Evolutionary conservation across 148 eudicot species (phyloP), one percentile per base, ranked within the genome.

Genomic region (Suaeda aralocaspica): DNA sequence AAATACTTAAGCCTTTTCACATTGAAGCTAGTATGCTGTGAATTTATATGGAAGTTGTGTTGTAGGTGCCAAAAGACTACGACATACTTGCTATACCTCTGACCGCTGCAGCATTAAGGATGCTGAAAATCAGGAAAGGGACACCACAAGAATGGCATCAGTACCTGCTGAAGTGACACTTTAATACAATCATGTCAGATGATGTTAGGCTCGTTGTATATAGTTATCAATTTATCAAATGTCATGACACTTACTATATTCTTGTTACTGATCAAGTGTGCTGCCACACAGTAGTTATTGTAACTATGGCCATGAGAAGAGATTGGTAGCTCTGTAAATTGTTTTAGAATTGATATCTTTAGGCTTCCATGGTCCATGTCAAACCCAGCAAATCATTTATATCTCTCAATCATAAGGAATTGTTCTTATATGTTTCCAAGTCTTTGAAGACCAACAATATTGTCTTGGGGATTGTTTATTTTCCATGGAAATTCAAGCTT

Each of bases 91-190:
- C 98, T 50, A 88, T 92, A 80, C 98, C 98, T 36, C 42, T 93
- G 70, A 88, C 98, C 31, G 84, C 66, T 69, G 72, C 81, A 6
- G 81, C 96, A 30, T 25, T 90, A 81, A 84, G 80, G 84, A 88
- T 88, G 96, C 76, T 92, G 78, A 83, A 74, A 80, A 69, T 63
- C 69, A 74, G 83, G 71, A 88, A 88, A 44, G 96, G 94, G 33
- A 86, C 84, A 6, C 98, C 98, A 0, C 82, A 84, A 26, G 94
- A 92, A 75, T 92, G 98, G 98, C 89, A 57, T 73, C 90, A 92
- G 51, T 92, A 92, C 80, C 81, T 92, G 28, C 79, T 85, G 3
- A 82, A 75, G 59, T 71, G 9, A 78, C 64, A 73, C 71, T 36
- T 16, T 18, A 67, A 59, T 57, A 64, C 76, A 73, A 77, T 58